Evolutionary conservation across 2,329 filamentous ascomycete species (phyloP).

Genomic region (Chrysoporthe deuterocubensis): DNA sequence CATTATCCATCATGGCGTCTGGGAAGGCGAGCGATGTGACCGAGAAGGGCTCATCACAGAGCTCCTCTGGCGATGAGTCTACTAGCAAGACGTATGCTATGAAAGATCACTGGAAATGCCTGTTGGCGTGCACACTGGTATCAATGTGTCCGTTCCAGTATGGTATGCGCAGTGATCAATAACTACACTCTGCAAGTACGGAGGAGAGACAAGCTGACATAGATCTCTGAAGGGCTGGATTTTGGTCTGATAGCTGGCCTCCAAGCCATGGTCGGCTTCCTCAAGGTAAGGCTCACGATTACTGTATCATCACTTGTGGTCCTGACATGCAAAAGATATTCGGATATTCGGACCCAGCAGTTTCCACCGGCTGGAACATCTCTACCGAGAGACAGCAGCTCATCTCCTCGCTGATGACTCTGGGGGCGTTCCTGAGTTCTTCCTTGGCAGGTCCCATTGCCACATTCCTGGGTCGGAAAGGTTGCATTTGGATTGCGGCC

Average conservation of each 20-base stretch:
- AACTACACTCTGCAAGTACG: background rate
- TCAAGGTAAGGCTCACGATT: constrained; percentile 39
- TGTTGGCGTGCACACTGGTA: constrained; percentile 49
- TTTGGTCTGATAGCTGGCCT: constrained; percentile 55
- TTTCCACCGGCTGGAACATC: constrained; percentile 50
- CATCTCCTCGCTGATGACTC: constrained; percentile 53
- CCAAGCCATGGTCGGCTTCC: constrained; percentile 55
- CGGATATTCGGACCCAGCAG: constrained; percentile 41
- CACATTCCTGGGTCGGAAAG: constrained; percentile 38
- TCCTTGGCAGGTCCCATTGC: constrained; percentile 46
- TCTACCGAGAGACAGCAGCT: constrained; percentile 49
- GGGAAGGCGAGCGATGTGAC: constrained; percentile 5
- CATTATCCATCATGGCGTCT: constrained; percentile 9
- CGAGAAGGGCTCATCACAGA: background rate
- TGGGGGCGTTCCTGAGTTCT: constrained; percentile 51
- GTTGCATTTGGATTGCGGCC: constrained; percentile 50
- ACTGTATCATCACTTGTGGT: background rate
- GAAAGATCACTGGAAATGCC: constrained; percentile 38
- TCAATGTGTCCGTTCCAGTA: constrained; percentile 57
- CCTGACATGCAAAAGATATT: constrained; percentile 37
- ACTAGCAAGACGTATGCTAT: constrained; percentile 23
- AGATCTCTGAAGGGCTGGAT: constrained; percentile 35
- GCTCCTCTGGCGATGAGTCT: background rate
- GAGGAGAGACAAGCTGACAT: background rate
- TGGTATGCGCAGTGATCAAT: constrained; percentile 38